A percentile compares a stretch with the other conserved stretches of the same genome.
Evolutionary conservation across 1,139 yeast species (phyloP).

Genomic region (Pichia sp.): DNA sequence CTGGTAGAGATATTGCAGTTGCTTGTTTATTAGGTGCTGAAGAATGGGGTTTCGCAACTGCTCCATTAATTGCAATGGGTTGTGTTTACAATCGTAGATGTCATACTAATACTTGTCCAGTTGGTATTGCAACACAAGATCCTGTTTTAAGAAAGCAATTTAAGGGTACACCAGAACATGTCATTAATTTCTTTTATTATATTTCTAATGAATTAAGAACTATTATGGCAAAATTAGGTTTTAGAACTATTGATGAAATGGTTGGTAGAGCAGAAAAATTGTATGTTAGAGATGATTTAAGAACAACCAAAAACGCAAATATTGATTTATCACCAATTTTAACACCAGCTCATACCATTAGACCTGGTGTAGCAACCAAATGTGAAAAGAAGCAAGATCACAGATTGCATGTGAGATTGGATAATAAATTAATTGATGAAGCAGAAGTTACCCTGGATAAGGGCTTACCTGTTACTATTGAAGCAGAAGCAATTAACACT

Average conservation of each 20-base stretch:
- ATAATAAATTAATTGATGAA: slow-evolving; percentile 93
- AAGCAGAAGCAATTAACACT: slow-evolving; percentile 87
- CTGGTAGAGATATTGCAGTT: slow-evolving; percentile 94
- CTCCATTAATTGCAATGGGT: slow-evolving; percentile 96
- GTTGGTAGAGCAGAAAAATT: slow-evolving; percentile 94
- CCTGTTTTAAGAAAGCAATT: slow-evolving; percentile 90
- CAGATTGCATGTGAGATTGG: slow-evolving; percentile 84
- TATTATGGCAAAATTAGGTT: slow-evolving; percentile 92
- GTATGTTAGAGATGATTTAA: slow-evolving; percentile 74
- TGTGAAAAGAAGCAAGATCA: slow-evolving; percentile 94
- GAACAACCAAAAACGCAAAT: slow-evolving; percentile 86
- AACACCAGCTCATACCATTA: slow-evolving; percentile 93
- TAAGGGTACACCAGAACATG: slow-evolving; percentile 97
- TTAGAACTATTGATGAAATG: slow-evolving; percentile 95
- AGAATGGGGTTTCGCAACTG: slow-evolving; percentile 97
- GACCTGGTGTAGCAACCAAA: slow-evolving; percentile 97
- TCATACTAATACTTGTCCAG: slow-evolving; percentile 92
- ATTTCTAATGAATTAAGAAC: slow-evolving; percentile 86
- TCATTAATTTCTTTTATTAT: slow-evolving; percentile 94
- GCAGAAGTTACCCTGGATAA: slow-evolving; percentile 88
- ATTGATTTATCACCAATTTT: slow-evolving; percentile 87
- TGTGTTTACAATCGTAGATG: slow-evolving; percentile 95
- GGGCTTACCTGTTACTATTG: slow-evolving; percentile 92
- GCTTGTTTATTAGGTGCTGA: slow-evolving; percentile 97
- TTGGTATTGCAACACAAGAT: slow-evolving; percentile 98